Evolutionary conservation across 495 filamentous ascomycete species (phyloP).

Genomic region (Talaromyces wortmannii): DNA sequence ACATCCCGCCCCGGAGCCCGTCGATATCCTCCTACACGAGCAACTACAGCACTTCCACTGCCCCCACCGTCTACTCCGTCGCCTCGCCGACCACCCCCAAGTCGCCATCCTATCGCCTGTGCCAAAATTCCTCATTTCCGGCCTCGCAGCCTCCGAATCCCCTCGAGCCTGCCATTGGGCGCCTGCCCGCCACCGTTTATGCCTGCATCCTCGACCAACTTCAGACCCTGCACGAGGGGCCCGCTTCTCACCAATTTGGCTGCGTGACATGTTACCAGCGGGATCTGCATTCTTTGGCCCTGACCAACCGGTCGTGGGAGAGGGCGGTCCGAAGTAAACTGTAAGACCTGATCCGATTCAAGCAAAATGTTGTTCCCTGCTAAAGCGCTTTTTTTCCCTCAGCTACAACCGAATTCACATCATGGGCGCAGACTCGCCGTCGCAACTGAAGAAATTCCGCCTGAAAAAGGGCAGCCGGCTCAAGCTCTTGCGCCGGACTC

Average conservation of each 20-base stretch:
- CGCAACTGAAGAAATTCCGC: constrained; percentile 60
- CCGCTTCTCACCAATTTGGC: constrained; percentile 24
- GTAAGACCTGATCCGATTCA: constrained; percentile 36
- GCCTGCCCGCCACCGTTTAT: constrained; percentile 49
- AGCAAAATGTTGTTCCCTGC: constrained; percentile 7
- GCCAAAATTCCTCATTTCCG: constrained; percentile 4
- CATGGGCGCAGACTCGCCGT: constrained; percentile 57
- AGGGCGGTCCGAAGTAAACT: constrained; percentile 57
- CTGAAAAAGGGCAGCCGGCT: constrained; percentile 61
- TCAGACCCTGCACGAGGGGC: constrained; percentile 36
- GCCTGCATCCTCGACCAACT: constrained; percentile 48
- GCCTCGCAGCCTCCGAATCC: constrained; percentile 9
- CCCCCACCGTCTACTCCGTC: constrained; percentile 32
- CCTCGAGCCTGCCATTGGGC: constrained; percentile 36
- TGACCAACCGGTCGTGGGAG: constrained; percentile 62
- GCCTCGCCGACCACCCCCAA: constrained; percentile 21
- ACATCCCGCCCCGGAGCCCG: constrained; percentile 20
- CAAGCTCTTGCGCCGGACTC: constrained; percentile 67
- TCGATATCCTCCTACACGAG: constrained; percentile 30
- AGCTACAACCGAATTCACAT: constrained; percentile 69
- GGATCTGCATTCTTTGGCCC: constrained; percentile 60
- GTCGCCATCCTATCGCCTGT: constrained; percentile 21
- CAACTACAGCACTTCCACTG: constrained; percentile 30
- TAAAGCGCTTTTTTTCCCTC: not conserved
- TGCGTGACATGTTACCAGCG: constrained; percentile 77